These are phyloP conservation scores for Globisporangium paddicum DNA, from an alignment of 352 stramenopile species.

Conservation along the genomic window DNA sequence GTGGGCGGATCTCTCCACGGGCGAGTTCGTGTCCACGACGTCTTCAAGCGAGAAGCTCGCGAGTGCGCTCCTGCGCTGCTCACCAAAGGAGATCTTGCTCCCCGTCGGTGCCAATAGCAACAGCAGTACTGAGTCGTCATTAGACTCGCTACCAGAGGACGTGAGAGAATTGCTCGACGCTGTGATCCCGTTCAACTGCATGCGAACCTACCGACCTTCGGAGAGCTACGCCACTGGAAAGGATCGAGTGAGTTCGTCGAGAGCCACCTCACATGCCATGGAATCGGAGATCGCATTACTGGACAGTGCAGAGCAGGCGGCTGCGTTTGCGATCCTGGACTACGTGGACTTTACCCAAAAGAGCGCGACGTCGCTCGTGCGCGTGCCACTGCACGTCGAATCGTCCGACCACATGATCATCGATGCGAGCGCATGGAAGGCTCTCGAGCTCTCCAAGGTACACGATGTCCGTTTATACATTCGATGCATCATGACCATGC, in stretches of 20 bases:
- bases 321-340: slow-evolving; percentile 50
- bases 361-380: slow-evolving; percentile 24
- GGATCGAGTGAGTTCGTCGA: neutral
- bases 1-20: slow-evolving; percentile 74
- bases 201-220: slow-evolving; percentile 54
- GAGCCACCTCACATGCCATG: neutral
- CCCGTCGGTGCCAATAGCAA: slow-evolving; percentile 17
- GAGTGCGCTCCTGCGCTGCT: slow-evolving; percentile 55
- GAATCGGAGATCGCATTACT: slow-evolving; percentile 8
- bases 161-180: slow-evolving; percentile 27
- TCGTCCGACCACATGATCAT: slow-evolving; percentile 79
- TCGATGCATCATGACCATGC: neutral
- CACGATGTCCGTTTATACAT: neutral
- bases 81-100: slow-evolving; percentile 64
- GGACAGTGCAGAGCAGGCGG: slow-evolving; percentile 26
- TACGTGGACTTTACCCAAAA: slow-evolving; percentile 68
- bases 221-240: slow-evolving; percentile 14
- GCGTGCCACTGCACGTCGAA: slow-evolving; percentile 48
- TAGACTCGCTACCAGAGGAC: slow-evolving; percentile 14
- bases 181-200: slow-evolving; percentile 40
- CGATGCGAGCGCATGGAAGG: slow-evolving; percentile 65
- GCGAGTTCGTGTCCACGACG: slow-evolving; percentile 67
- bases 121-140: neutral
- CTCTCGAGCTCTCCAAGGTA: slow-evolving; percentile 60
- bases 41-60: slow-evolving; percentile 51